These are phyloP conservation scores for Fusarium ambrosium DNA, from an alignment of 2,329 filamentous ascomycete species.

Conservation along the genomic window DNA sequence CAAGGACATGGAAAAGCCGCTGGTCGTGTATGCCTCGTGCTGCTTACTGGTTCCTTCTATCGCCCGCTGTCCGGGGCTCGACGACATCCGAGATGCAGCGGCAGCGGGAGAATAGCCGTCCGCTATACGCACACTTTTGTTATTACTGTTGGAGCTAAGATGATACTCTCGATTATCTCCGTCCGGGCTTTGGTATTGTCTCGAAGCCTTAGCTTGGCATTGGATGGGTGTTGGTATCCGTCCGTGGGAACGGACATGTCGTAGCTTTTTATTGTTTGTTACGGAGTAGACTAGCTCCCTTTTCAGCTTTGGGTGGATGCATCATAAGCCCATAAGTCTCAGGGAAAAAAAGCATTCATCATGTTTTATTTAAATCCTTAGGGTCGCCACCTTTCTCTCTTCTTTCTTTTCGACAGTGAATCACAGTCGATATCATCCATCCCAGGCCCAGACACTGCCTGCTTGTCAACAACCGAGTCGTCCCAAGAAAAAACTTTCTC, in stretches of 20 bases:
- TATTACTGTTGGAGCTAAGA: background rate
- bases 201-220: background rate
- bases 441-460: background rate
- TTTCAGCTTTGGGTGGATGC: background rate
- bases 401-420: background rate
- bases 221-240: background rate
- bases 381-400: background rate
- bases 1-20: constrained; percentile 10
- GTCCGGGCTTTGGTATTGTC: background rate
- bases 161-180: background rate
- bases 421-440: background rate
- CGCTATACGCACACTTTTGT: background rate
- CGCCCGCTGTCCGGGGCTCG: constrained; percentile 6
- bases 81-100: constrained; percentile 12
- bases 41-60: constrained; percentile 23
- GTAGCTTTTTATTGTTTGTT: constrained; percentile 1
- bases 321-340: background rate
- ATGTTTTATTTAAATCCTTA: constrained; percentile 3
- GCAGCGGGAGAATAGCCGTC: constrained; percentile 31
- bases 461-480: background rate
- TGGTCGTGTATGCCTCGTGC: constrained; percentile 22
- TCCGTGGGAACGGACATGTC: background rate
- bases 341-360: background rate
- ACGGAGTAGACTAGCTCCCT: background rate
- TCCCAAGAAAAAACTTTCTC: background rate